Conservation (phyloP, 108 stramenopile genomes). For the Pseudonitzschia multistriata region DNA sequence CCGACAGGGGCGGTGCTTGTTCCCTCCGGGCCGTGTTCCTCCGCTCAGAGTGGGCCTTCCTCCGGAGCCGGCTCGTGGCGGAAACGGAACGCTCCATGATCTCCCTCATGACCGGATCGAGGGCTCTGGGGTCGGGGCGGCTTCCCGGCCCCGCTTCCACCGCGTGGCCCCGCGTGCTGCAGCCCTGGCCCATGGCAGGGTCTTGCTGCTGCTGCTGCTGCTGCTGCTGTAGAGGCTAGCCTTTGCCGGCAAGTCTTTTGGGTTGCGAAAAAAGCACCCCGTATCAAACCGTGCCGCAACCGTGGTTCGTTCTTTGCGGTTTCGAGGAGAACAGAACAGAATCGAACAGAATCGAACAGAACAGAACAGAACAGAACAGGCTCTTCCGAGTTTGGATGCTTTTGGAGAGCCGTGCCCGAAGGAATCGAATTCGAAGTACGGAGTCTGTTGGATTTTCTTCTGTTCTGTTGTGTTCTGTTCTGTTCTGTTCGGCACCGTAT, state of each 20-base stretch:
- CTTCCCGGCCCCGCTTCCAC: neutral
- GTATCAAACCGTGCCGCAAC: too few relatives aligned
- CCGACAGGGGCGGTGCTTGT: neutral
- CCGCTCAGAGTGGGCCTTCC: neutral
- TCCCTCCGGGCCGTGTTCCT: neutral
- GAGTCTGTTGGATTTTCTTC: too few relatives aligned
- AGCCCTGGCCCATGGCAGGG: neutral
- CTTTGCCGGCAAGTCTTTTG: too few relatives aligned
- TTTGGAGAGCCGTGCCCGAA: too few relatives aligned
- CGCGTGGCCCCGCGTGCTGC: neutral
- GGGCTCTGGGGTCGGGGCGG: neutral
- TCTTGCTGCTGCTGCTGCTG: constrained; percentile 10
- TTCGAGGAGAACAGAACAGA: too few relatives aligned
- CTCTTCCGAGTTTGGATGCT: too few relatives aligned
- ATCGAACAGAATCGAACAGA: too few relatives aligned
- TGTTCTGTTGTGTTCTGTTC: neutral
- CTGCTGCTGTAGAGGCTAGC: constrained; percentile 24
- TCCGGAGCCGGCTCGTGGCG: neutral
- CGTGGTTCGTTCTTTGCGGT: too few relatives aligned
- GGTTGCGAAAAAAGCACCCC: too few relatives aligned
- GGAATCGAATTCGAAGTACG: too few relatives aligned
- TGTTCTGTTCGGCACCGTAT: constrained; percentile 11
- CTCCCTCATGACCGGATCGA: neutral
- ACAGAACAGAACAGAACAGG: too few relatives aligned
- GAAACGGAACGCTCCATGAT: neutral